Evolutionary conservation across 2,329 filamentous ascomycete genomes (phyloP).

Genomic region (Sporothrix brasiliensis): DNA sequence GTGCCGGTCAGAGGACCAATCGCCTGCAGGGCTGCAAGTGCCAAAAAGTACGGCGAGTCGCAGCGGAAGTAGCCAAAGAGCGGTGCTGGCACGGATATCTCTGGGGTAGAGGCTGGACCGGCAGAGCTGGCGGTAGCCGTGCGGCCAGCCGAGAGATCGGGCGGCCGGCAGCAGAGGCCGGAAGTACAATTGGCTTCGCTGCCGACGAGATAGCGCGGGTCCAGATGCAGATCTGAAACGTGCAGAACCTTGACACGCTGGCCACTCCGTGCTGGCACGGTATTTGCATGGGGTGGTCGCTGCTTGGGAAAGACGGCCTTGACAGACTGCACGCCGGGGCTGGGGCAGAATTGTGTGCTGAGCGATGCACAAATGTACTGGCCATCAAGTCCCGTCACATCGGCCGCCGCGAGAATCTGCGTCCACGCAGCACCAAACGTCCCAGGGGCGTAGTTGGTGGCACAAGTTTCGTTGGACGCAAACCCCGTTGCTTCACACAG

Average conservation of each 20-base stretch:
- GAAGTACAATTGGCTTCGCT: slow-evolving; percentile 59
- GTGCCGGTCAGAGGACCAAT: slow-evolving; percentile 60
- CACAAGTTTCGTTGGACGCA: slow-evolving; percentile 52
- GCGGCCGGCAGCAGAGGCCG: slow-evolving; percentile 61
- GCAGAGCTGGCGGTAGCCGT: slow-evolving; percentile 31
- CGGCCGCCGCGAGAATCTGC: slow-evolving; percentile 57
- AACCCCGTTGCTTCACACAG: slow-evolving; percentile 55
- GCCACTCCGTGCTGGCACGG: slow-evolving; percentile 52
- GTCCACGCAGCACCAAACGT: slow-evolving; percentile 61
- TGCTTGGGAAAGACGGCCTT: slow-evolving; percentile 58
- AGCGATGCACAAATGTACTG: slow-evolving; percentile 59
- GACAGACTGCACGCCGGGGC: slow-evolving; percentile 49
- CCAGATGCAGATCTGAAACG: slow-evolving; percentile 63
- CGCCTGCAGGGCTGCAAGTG: slow-evolving; percentile 58
- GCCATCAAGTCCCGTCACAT: slow-evolving; percentile 58
- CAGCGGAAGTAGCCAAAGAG: slow-evolving; percentile 59
- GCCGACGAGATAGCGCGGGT: slow-evolving; percentile 57
- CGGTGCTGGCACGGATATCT: slow-evolving; percentile 53
- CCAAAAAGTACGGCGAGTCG: slow-evolving; percentile 62
- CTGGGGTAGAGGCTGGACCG: slow-evolving; percentile 41
- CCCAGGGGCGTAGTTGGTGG: slow-evolving; percentile 50
- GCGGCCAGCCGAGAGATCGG: slow-evolving; percentile 40
- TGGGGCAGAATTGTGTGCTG: slow-evolving; percentile 51
- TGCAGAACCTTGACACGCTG: slow-evolving; percentile 60
- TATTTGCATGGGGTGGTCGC: slow-evolving; percentile 50